Base-by-base conservation (phyloP, 176 grass and related monocot species). In the Carex kokanica region DNA sequence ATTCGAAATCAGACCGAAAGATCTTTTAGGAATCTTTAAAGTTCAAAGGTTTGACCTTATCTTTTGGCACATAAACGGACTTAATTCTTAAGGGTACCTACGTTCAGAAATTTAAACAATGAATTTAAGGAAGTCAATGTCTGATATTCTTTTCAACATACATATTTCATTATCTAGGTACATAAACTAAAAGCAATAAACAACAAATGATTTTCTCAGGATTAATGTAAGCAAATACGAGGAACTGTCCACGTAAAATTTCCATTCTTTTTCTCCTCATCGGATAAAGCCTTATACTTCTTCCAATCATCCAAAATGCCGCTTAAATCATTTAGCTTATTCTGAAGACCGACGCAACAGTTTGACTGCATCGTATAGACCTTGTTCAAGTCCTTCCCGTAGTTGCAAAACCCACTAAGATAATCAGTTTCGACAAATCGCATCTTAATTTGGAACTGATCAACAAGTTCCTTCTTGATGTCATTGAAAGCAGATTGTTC, bases 391-490 rank as follows among this genome's bases (percentile, higher is more conserved):
- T 93, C 86, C 79, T 85, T 86, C 24, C 84, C 77, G 24, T 70
- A 60, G 10, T 88, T 82, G 74, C 88, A 90, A 78, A 88, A 88
- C 2, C 86, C 84, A 1, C 88, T 83, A 17, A 81, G 60, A 78
- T 93, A 85, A 8, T 87, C 68, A 0, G 88, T 93, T 80, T 83
- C 84, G 1, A 90, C 21, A 53, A 84, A 93, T 58, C 81, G 86
- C 32, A 82, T 55, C 62, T 62, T 64, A 1, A 74, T 75, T 53
- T 27, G 16, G 31, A 88, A 79, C 45, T 5, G 23, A 15, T 14
- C 45, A 23, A 80, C 54, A 0, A 88, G 84, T 16, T 80, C 88
- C 2, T 31, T 10, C 84, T 87, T 86, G 20, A 93, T 56, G 59
- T n/a, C 17, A 65, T 93, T 80, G 24, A 90, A 87, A 3, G 87